These are phyloP conservation scores for Penicillium argentinense DNA, from an alignment of 495 filamentous ascomycete species.

Conservation along the genomic window DNA sequence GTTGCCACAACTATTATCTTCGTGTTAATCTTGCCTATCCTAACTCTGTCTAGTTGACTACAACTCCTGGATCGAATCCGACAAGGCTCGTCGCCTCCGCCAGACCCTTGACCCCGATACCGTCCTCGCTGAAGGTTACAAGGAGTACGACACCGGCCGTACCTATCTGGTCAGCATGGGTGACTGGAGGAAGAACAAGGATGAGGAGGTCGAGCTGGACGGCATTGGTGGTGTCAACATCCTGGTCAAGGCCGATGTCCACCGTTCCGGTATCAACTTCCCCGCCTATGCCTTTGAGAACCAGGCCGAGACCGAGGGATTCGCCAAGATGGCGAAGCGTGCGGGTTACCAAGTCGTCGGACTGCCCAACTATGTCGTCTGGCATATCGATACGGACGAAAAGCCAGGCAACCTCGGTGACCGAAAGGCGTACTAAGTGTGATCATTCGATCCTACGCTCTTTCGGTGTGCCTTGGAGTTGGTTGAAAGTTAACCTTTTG, in stretches of 20 bases:
- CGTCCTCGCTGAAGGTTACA: constrained; percentile 91
- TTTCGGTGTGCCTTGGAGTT: constrained; percentile 11
- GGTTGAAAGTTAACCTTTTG: constrained; percentile 26
- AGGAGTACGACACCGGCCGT: constrained; percentile 85
- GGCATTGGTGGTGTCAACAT: constrained; percentile 98
- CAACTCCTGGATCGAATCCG: constrained; percentile 98
- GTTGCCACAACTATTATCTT: constrained; percentile 25
- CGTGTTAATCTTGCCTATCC: background rate
- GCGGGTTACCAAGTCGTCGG: constrained; percentile 92
- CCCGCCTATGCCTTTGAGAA: constrained; percentile 97
- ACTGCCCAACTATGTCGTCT: constrained; percentile 96
- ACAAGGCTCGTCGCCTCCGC: constrained; percentile 72
- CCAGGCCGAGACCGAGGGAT: constrained; percentile 97
- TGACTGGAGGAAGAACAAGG: constrained; percentile 86
- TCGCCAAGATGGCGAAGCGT: constrained; percentile 97
- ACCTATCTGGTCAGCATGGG: constrained; percentile 85
- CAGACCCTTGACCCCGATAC: constrained; percentile 71
- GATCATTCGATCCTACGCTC: background rate
- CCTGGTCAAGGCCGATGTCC: constrained; percentile 94
- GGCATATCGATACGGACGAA: constrained; percentile 99
- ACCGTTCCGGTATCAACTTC: constrained; percentile 96
- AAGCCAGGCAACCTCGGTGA: constrained; percentile 75
- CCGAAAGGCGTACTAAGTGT: constrained; percentile 43
- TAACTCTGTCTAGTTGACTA: constrained; percentile 72
- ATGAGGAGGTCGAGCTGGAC: constrained; percentile 87